phyloP scores from a whole-genome alignment of 352 stramenopile species.

The Phytophthora citricola region DNA sequence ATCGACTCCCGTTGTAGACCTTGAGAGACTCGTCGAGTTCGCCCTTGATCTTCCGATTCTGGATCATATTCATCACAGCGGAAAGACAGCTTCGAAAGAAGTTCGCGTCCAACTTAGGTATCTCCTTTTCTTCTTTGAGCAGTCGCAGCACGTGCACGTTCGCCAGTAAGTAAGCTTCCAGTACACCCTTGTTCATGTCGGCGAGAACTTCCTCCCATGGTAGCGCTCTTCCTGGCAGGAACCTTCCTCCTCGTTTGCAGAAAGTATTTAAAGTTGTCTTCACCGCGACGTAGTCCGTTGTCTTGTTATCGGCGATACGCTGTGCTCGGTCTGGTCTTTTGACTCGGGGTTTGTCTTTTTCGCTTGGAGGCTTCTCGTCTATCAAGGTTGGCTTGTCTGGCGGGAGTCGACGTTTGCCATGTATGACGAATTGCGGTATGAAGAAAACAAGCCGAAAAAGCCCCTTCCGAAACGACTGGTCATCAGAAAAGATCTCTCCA shows the following conservation, averaged over 20 bases:
- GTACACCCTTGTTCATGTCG: constrained; percentile 9
- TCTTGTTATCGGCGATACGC: not conserved
- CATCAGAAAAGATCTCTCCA: no score
- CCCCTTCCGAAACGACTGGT: no score
- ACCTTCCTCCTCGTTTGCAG: not conserved
- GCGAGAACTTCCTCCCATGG: constrained; percentile 8
- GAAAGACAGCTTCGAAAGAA: constrained; percentile 5
- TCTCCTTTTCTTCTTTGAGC: constrained; percentile 3
- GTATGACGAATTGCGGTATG: no score
- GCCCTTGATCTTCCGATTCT: not conserved
- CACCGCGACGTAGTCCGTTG: not conserved
- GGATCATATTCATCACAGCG: not conserved
- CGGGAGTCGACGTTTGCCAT: no score
- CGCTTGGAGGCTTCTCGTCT: no score
- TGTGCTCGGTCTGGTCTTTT: constrained; percentile 2
- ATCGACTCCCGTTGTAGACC: not conserved
- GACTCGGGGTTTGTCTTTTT: no score
- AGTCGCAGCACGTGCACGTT: constrained; percentile 4
- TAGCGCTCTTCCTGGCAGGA: not conserved
- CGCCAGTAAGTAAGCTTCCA: constrained; percentile 4
- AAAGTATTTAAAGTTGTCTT: constrained; percentile 1
- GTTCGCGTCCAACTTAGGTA: not conserved
- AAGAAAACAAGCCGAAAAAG: no score
- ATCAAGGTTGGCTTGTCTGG: no score
- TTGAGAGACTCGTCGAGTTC: constrained; percentile 2